Evolutionary conservation across 2,329 filamentous ascomycete species (phyloP).

Genomic region (Aureobasidium sp.): DNA sequence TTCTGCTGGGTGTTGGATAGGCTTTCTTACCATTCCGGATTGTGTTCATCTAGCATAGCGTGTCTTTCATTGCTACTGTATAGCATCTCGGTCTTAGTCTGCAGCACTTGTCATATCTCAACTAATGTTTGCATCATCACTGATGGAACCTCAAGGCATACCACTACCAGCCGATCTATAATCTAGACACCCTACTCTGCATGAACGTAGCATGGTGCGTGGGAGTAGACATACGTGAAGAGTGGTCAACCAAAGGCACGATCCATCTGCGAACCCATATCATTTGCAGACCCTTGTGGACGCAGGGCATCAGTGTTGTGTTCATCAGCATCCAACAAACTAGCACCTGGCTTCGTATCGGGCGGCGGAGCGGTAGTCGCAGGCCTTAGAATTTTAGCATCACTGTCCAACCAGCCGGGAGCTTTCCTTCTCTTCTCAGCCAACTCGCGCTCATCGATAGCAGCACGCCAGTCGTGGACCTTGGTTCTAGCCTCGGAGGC

Average conservation of each 20-base stretch:
- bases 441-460: conserved; percentile 55
- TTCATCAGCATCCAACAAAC: conserved; percentile 18
- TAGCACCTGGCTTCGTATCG: conserved; percentile 11
- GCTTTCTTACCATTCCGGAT: not conserved
- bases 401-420: conserved; percentile 73
- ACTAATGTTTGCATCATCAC: too few species aligned
- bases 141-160: too few species aligned
- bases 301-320: conserved; percentile 12
- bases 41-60: too few species aligned
- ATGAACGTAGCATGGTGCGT: too few species aligned
- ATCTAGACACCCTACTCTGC: too few species aligned
- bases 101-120: too few species aligned
- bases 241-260: conserved; percentile 24
- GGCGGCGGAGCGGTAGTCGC: conserved; percentile 36
- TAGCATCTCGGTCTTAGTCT: too few species aligned
- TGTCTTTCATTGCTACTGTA: too few species aligned
- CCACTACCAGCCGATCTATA: too few species aligned
- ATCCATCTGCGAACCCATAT: conserved; percentile 28
- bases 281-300: conserved; percentile 20
- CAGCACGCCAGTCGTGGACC: conserved; percentile 62
- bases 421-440: conserved; percentile 73
- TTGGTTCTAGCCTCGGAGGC: conserved; percentile 59
- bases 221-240: not conserved
- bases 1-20: not conserved
- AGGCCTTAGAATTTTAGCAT: conserved; percentile 60